phyloP scores from a whole-genome alignment of 2,329 filamentous ascomycete genomes.

The Graphilbum ipis-grandicollis region DNA sequence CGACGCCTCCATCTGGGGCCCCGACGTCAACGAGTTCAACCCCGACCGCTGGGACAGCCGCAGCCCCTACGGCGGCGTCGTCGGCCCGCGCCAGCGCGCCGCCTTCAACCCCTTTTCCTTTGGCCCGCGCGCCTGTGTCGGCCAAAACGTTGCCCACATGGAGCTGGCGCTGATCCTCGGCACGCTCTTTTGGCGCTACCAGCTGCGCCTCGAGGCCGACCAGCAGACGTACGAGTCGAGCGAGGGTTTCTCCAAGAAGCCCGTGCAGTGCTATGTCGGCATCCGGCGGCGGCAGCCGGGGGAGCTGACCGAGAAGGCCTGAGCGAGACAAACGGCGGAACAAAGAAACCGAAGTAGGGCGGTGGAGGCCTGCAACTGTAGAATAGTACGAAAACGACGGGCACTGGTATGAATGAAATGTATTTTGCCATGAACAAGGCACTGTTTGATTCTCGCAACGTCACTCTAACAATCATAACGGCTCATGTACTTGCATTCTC shows the following conservation, averaged over 20 bases:
- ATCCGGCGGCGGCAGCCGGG: slow-evolving; percentile 1
- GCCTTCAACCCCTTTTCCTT: slow-evolving; percentile 7
- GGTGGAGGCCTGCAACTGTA: too few species aligned
- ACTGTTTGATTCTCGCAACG: too few species aligned
- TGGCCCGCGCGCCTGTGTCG: slow-evolving; percentile 7
- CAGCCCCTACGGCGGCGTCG: not conserved
- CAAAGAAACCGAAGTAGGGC: too few species aligned
- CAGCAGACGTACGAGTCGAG: slow-evolving; percentile 3
- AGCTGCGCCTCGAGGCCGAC: slow-evolving; percentile 2
- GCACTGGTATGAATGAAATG: too few species aligned
- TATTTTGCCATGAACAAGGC: too few species aligned
- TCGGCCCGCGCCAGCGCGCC: slow-evolving; percentile 5
- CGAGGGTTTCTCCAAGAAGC: slow-evolving; percentile 8
- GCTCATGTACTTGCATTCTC: too few species aligned
- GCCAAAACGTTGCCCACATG: slow-evolving; percentile 8
- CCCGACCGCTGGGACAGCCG: slow-evolving; percentile 11
- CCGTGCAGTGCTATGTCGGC: slow-evolving; percentile 5
- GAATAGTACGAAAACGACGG: too few species aligned
- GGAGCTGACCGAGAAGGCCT: too few species aligned
- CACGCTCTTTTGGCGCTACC: slow-evolving; percentile 7
- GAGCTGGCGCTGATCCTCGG: slow-evolving; percentile 7
- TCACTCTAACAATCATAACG: too few species aligned
- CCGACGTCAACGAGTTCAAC: slow-evolving; percentile 11
- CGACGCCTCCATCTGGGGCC: slow-evolving; percentile 11
- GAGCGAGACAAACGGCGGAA: too few species aligned